phyloP scores from a whole-genome alignment of 2,329 filamentous ascomycete species.

The Colletotrichum australisinense region DNA sequence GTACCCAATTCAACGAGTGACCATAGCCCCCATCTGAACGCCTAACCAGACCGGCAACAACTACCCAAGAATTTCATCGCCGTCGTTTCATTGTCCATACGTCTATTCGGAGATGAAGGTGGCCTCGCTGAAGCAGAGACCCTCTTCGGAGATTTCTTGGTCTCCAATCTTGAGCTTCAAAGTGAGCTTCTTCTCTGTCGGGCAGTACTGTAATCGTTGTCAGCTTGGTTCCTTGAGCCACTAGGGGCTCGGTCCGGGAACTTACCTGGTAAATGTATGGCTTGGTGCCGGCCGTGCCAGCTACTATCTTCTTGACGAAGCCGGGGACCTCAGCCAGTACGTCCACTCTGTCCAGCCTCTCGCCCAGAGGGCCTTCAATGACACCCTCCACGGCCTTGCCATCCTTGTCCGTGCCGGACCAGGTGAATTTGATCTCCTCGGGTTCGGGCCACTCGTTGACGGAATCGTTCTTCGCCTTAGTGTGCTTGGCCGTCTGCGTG shows the following conservation, averaged over 20 bases:
- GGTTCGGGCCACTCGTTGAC: conserved; percentile 93
- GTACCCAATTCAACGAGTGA: conserved; percentile 33
- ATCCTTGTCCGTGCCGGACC: conserved; percentile 83
- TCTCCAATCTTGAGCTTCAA: conserved; percentile 90
- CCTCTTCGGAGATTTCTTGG: conserved; percentile 81
- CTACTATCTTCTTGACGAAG: conserved; percentile 95
- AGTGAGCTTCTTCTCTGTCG: conserved; percentile 70
- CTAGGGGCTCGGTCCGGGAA: conserved; percentile 9
- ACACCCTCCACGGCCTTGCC: conserved; percentile 77
- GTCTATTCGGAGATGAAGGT: conserved; percentile 86
- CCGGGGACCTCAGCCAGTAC: conserved; percentile 97
- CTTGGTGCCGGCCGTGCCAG: conserved; percentile 88
- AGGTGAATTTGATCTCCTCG: conserved; percentile 77
- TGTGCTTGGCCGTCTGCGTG: conserved; percentile 75
- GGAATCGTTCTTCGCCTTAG: conserved; percentile 74
- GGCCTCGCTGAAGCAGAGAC: conserved; percentile 85
- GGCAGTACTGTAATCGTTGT: conserved; percentile 70
- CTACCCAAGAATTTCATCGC: conserved; percentile 23
- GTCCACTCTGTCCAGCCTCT: conserved; percentile 84
- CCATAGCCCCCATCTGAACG: conserved; percentile 28
- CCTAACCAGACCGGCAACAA: conserved; percentile 27
- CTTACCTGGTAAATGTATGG: conserved; percentile 97
- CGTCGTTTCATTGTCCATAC: conserved; percentile 18
- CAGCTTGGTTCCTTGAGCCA: conserved; percentile 35
- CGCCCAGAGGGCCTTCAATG: conserved; percentile 76